A percentile compares a stretch with the other conserved stretches of the same genome.
Evolutionary conservation across 352 stramenopile genomes (phyloP).

Genomic region (Globisporangium lucens): DNA sequence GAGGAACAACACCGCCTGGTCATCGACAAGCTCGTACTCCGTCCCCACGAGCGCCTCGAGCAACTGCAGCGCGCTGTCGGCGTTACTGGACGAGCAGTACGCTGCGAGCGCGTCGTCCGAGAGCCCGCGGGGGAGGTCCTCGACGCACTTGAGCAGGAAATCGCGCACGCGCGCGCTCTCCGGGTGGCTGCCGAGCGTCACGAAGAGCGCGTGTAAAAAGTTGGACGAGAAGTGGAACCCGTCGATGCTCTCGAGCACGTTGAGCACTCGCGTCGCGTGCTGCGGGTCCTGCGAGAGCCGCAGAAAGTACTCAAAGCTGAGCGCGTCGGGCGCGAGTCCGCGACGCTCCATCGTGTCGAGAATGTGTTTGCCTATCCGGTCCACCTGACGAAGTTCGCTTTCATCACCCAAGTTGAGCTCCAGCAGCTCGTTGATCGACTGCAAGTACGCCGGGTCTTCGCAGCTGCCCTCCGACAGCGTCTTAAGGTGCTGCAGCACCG

Average conservation of each 20-base stretch:
- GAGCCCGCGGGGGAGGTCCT: constrained; percentile 32
- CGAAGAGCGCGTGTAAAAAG: constrained; percentile 56
- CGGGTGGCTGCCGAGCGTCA: constrained; percentile 30
- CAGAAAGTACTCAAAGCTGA: constrained; percentile 45
- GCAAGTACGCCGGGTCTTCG: constrained; percentile 22
- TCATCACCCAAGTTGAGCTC: constrained; percentile 11
- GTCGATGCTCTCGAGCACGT: constrained; percentile 31
- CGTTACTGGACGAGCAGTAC: constrained; percentile 47
- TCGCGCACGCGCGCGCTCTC: constrained; percentile 34
- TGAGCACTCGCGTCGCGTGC: constrained; percentile 33
- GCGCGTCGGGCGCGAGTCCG: constrained; percentile 31
- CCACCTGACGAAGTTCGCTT: constrained; percentile 13
- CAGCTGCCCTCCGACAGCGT: constrained; percentile 20
- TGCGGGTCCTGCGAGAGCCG: constrained; percentile 32
- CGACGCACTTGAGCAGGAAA: constrained; percentile 45
- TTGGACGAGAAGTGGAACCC: constrained; percentile 33
- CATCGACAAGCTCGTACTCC: constrained; percentile 38
- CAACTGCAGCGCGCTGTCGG: constrained; percentile 31
- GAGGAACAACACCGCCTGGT: constrained; percentile 63
- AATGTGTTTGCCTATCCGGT: constrained; percentile 22
- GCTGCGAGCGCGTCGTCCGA: constrained; percentile 48
- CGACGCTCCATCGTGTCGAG: constrained; percentile 37
- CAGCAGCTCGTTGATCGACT: constrained; percentile 30
- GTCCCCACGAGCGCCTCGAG: constrained; percentile 34
- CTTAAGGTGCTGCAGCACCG: constrained; percentile 45